phyloP scores from a whole-genome alignment of 1,139 yeast genomes.

The Meyerozyma guilliermondii region DNA sequence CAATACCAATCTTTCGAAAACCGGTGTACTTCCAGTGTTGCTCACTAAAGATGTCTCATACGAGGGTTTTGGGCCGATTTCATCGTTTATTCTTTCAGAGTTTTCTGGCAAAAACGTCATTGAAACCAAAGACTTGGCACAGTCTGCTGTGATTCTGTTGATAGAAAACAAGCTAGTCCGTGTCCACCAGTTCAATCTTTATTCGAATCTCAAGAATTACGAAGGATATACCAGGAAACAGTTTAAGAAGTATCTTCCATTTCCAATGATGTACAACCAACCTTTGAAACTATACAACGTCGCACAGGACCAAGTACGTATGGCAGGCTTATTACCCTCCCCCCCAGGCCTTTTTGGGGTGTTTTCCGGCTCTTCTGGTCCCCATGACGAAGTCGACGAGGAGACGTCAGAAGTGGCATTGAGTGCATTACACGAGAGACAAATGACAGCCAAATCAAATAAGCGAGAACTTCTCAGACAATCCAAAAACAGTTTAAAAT shows the following conservation, averaged over 20 bases:
- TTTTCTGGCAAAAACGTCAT: background rate
- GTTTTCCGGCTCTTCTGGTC: constrained; percentile 9
- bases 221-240: constrained; percentile 59
- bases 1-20: constrained; percentile 52
- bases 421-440: constrained; percentile 47
- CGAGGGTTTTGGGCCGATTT: constrained; percentile 50
- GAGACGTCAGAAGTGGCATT: constrained; percentile 37
- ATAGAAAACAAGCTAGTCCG: constrained; percentile 9
- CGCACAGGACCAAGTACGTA: constrained; percentile 44
- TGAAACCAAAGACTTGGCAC: background rate
- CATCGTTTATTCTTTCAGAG: constrained; percentile 14
- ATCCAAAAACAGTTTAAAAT: constrained; percentile 47
- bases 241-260: constrained; percentile 57
- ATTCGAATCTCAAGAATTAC: constrained; percentile 57
- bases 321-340: constrained; percentile 33
- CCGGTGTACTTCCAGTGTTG: constrained; percentile 55
- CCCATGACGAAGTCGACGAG: constrained; percentile 16
- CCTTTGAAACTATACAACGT: constrained; percentile 50
- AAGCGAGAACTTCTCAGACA: constrained; percentile 40
- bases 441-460: constrained; percentile 39
- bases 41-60: constrained; percentile 19
- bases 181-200: constrained; percentile 59
- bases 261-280: constrained; percentile 83
- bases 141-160: background rate
- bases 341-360: constrained; percentile 27